Evolutionary conservation across 441 rosid species (phyloP).

Genomic region (Gossypium lobatum): DNA sequence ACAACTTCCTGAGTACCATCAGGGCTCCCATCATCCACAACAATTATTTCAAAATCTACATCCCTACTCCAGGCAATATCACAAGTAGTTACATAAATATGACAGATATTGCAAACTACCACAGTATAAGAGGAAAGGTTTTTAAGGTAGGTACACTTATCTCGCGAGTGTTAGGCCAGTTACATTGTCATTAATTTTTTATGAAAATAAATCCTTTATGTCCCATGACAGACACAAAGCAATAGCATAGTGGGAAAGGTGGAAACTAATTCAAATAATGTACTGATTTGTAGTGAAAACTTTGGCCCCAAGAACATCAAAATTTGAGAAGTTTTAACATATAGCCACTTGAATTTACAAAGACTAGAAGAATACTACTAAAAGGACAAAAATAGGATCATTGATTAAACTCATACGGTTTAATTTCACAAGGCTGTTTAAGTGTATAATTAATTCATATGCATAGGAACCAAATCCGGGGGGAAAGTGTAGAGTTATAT

Average conservation of each 20-base stretch:
- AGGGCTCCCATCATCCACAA: conserved; percentile 98
- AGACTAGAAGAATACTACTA: not conserved
- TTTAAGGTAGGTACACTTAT: not conserved
- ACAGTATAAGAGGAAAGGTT: not conserved
- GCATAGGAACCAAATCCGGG: not conserved
- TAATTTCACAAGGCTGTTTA: not conserved
- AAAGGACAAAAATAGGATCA: not conserved
- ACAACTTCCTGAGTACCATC: conserved; percentile 93
- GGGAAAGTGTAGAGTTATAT: not conserved
- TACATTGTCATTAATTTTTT: not conserved
- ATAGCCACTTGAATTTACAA: not conserved
- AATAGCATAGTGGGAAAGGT: not conserved
- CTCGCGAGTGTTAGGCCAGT: not conserved
- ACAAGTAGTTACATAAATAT: not conserved
- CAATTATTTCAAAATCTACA: conserved; percentile 78
- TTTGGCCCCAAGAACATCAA: not conserved
- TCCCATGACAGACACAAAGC: not conserved
- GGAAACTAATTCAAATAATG: not conserved
- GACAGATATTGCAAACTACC: not conserved
- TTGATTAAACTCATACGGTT: not conserved
- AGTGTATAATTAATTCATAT: not conserved
- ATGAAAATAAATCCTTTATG: not conserved
- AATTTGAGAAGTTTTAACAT: not conserved
- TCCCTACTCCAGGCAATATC: conserved; percentile 36
- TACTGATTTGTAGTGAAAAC: not conserved